These are phyloP conservation scores for Neonectria ditissima DNA, from an alignment of 2,329 filamentous ascomycete species.

Conservation along the genomic window DNA sequence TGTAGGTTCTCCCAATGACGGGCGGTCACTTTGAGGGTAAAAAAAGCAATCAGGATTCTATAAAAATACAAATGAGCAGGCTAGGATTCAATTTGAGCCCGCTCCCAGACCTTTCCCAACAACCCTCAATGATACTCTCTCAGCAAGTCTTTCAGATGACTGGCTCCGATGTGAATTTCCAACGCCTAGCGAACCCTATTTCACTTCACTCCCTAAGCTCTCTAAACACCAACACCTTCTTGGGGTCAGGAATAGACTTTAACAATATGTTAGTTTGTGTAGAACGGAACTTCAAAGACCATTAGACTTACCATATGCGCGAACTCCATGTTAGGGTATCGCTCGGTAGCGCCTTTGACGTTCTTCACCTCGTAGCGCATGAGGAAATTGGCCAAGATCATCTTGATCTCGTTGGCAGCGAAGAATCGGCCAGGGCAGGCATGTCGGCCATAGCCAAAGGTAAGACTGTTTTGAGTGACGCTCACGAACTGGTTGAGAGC, in stretches of 20 bases:
- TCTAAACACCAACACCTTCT: constrained; percentile 7
- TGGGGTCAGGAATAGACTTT: constrained; percentile 16
- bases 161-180: too few relatives aligned
- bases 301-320: constrained; percentile 19
- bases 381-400: constrained; percentile 55
- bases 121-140: neutral
- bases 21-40: too few relatives aligned
- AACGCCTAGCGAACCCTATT: neutral
- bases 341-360: constrained; percentile 12
- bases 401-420: constrained; percentile 59
- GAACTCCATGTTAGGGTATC: constrained; percentile 32
- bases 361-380: constrained; percentile 54
- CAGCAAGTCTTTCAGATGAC: neutral
- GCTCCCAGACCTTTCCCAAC: neutral
- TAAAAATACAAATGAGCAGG: neutral
- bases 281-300: neutral
- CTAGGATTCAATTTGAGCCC: neutral
- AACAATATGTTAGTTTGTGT: neutral
- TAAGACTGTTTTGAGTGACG: constrained; percentile 51
- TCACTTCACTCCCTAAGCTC: neutral
- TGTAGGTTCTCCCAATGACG: too few relatives aligned
- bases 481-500: constrained; percentile 56
- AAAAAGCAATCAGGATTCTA: too few relatives aligned
- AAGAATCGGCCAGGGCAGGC: constrained; percentile 60
- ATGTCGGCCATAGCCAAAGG: constrained; percentile 55